A percentile compares a stretch with the other conserved stretches of the same genome.
Evolutionary conservation across 2,329 filamentous ascomycete species (phyloP).

Genomic region (Aspergillus flavus): DNA sequence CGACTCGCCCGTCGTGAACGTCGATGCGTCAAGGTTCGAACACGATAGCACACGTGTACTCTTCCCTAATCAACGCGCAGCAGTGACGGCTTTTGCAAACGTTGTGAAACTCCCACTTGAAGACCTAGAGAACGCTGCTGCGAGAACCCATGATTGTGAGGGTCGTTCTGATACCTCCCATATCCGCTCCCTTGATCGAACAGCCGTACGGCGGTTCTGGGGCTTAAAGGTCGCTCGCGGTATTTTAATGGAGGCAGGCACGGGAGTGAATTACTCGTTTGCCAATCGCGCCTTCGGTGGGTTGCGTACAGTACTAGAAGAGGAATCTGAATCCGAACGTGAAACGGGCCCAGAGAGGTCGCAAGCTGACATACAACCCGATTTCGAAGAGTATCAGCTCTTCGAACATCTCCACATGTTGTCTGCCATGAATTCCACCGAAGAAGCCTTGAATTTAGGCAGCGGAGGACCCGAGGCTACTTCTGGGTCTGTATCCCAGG

Average conservation of each 20-base stretch:
- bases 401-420: conserved; percentile 19
- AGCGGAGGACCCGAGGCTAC: conserved; percentile 14
- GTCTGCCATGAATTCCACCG: not conserved
- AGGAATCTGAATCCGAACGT: conserved; percentile 32
- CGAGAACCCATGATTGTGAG: conserved; percentile 24
- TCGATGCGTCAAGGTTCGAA: conserved; percentile 62
- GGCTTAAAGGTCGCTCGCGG: conserved; percentile 61
- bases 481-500: not conserved
- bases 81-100: conserved; percentile 59
- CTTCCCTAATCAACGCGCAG: conserved; percentile 56
- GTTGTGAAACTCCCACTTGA: conserved; percentile 57
- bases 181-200: conserved; percentile 37
- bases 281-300: conserved; percentile 66
- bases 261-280: conserved; percentile 58
- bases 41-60: conserved; percentile 55
- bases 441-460: not conserved
- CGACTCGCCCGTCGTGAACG: conserved; percentile 54
- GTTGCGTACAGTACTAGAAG: conserved; percentile 48
- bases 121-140: conserved; percentile 48
- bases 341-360: conserved; percentile 47
- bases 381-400: conserved; percentile 49
- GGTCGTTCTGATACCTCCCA: conserved; percentile 23
- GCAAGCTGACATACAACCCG: conserved; percentile 53
- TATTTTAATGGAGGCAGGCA: conserved; percentile 59
- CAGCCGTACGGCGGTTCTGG: conserved; percentile 55